phyloP scores from a whole-genome alignment of 2,329 filamentous ascomycete genomes.

The Colletotrichum cereale region DNA sequence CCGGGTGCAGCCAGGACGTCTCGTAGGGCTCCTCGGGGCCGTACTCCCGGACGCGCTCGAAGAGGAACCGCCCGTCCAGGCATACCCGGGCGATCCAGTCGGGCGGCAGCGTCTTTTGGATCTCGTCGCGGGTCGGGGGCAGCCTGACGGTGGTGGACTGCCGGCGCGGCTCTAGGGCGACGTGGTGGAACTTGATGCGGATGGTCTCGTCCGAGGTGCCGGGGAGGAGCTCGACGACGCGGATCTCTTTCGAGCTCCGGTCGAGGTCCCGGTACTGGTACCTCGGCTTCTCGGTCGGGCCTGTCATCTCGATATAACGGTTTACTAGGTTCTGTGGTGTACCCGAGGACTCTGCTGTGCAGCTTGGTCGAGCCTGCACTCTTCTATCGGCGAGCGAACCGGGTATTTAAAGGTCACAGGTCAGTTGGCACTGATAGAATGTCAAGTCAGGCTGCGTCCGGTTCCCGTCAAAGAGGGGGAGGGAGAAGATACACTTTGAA shows the following conservation, averaged over 20 bases:
- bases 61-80: conserved; percentile 6
- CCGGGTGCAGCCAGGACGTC: conserved; percentile 9
- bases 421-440: no score
- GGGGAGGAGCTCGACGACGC: conserved; percentile 3
- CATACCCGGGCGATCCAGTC: conserved; percentile 1
- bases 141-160: conserved; percentile 6
- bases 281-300: neutral
- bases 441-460: no score
- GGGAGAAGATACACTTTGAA: neutral
- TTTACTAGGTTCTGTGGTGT: no score
- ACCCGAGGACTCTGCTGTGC: neutral
- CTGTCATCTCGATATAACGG: no score
- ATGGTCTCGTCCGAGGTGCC: conserved; percentile 3
- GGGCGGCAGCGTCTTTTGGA: conserved; percentile 6
- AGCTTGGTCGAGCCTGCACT: no score
- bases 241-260: conserved; percentile 5
- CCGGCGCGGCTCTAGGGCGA: neutral
- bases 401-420: no score
- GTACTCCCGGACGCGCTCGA: neutral
- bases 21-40: conserved; percentile 7
- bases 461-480: neutral
- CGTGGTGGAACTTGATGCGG: conserved; percentile 14
- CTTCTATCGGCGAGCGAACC: no score
- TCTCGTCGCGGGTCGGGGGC: conserved; percentile 4
- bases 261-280: conserved; percentile 13